Conservation (phyloP, 345 rosid species). For the Eucalyptus urophylla region DNA sequence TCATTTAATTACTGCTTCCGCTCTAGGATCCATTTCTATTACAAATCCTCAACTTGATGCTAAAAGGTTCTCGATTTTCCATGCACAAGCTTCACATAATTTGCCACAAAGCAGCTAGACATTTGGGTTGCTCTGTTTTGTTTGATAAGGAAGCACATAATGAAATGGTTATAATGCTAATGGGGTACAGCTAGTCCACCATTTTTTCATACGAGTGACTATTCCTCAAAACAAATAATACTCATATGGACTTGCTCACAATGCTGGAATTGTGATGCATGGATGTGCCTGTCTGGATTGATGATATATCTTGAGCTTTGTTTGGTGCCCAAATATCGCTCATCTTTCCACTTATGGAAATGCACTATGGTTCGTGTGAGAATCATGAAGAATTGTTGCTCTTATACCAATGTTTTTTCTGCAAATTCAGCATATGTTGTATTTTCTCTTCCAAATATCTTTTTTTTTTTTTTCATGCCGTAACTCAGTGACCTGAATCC, state of each 20-base stretch:
- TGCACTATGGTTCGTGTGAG: not conserved
- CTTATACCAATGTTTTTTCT: not conserved
- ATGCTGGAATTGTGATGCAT: too few relatives aligned
- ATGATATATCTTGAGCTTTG: too few relatives aligned
- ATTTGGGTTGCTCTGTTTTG: not conserved
- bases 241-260: not conserved
- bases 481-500: not conserved
- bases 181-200: not conserved
- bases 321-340: not conserved
- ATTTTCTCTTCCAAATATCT: too few relatives aligned
- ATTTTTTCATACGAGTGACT: not conserved
- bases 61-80: too few relatives aligned
- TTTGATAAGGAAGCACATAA: not conserved
- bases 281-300: too few relatives aligned
- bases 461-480: not conserved
- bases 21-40: too few relatives aligned
- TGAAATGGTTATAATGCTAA: not conserved
- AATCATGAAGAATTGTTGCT: too few relatives aligned
- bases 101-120: not conserved
- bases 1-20: too few relatives aligned
- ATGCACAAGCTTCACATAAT: too few relatives aligned
- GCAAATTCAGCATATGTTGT: too few relatives aligned
- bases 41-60: too few relatives aligned
- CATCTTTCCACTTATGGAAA: too few relatives aligned
- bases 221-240: not conserved